Evolutionary conservation across 2,329 filamentous ascomycete species (phyloP).

Genomic region (Chaetothyriales sp.): DNA sequence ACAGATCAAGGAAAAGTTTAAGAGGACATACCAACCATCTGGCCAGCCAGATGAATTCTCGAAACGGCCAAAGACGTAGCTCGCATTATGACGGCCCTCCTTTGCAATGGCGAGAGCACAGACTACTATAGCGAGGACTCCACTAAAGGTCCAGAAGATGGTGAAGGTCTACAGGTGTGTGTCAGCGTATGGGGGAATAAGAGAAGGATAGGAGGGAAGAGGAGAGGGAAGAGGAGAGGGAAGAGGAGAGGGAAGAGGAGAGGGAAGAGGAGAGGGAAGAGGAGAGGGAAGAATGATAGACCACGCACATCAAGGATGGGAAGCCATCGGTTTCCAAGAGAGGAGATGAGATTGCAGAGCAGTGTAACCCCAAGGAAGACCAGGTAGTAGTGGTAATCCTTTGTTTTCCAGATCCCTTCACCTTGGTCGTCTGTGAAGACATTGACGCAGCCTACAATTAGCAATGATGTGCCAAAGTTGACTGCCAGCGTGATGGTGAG

Average conservation of each 20-base stretch:
- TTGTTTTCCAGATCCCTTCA: constrained; percentile 30
- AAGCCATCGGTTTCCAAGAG: constrained; percentile 39
- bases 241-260: neutral
- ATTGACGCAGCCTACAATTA: constrained; percentile 41
- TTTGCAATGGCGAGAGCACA: constrained; percentile 51
- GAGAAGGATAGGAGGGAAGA: neutral
- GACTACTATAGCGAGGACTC: constrained; percentile 50
- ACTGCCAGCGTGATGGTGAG: constrained; percentile 72
- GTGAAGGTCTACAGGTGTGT: constrained; percentile 44
- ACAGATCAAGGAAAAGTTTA: neutral
- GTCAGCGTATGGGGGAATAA: neutral
- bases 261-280: no score
- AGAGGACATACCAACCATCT: constrained; percentile 40
- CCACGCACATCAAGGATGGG: constrained; percentile 50
- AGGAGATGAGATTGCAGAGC: constrained; percentile 36
- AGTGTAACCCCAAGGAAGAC: constrained; percentile 37
- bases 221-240: no score
- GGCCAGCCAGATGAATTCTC: constrained; percentile 54
- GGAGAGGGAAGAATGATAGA: constrained; percentile 2
- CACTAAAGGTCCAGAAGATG: constrained; percentile 60
- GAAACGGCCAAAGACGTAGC: constrained; percentile 54
- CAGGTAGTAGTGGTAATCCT: constrained; percentile 33
- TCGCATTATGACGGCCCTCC: constrained; percentile 47
- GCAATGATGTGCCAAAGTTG: constrained; percentile 53
- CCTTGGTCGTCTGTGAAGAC: constrained; percentile 36